These are phyloP conservation scores for Phytophthora cryptogea DNA, from an alignment of 352 stramenopile species.

Conservation along the genomic window DNA sequence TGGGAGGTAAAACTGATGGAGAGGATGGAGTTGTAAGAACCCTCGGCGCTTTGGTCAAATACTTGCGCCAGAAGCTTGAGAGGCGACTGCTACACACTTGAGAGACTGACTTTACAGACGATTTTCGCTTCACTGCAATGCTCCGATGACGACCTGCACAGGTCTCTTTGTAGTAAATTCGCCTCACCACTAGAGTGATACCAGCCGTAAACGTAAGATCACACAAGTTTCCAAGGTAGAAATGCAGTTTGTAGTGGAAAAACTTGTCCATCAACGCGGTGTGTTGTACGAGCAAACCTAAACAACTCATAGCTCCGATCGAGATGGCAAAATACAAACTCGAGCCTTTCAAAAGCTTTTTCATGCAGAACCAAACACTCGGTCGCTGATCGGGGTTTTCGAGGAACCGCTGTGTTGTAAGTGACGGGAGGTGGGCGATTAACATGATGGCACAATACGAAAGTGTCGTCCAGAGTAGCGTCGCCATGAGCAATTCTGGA, in stretches of 20 bases:
- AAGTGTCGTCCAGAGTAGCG: conserved; percentile 31
- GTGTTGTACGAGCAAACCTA: conserved; percentile 18
- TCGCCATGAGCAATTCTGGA: conserved; percentile 31
- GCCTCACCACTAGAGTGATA: background rate
- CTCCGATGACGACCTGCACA: background rate
- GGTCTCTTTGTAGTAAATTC: conserved; percentile 18
- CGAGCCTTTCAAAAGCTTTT: conserved; percentile 22
- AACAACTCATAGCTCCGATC: conserved; percentile 3
- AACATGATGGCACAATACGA: conserved; percentile 24
- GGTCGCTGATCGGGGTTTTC: conserved; percentile 4
- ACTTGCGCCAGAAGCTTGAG: no score
- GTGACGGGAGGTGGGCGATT: conserved; percentile 15
- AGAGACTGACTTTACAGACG: background rate
- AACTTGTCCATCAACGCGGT: conserved; percentile 14
- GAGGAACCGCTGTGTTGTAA: conserved; percentile 25
- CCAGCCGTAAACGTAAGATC: conserved; percentile 8
- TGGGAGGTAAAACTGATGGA: background rate
- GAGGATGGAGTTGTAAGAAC: no score
- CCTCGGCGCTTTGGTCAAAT: no score
- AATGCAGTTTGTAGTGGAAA: conserved; percentile 29
- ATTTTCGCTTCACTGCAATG: background rate
- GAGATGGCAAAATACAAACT: background rate
- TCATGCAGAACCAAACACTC: conserved; percentile 22
- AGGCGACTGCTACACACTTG: no score
- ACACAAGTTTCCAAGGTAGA: conserved; percentile 26